Evolutionary conservation across 2,329 filamentous ascomycete species (phyloP).

Genomic region (Chlorencoelia australis): DNA sequence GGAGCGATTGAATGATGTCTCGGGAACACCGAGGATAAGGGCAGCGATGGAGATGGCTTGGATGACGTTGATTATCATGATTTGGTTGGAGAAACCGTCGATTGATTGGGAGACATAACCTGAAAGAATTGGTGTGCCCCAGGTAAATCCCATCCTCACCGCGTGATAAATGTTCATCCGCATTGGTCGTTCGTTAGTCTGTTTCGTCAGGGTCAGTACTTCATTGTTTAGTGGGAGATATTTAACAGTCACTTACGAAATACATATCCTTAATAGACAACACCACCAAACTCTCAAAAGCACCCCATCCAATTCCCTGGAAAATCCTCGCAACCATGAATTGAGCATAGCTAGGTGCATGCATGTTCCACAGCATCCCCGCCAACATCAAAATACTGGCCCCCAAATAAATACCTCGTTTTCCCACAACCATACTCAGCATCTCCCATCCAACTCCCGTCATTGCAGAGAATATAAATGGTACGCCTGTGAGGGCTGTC

Average conservation of each 20-base stretch:
- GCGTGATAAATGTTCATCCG: conserved; percentile 37
- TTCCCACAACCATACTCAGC: conserved; percentile 39
- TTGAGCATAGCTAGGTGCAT: conserved; percentile 33
- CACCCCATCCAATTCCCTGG: conserved; percentile 49
- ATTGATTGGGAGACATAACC: conserved; percentile 36
- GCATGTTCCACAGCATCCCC: conserved; percentile 41
- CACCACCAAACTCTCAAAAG: conserved; percentile 43
- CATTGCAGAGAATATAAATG: conserved; percentile 39
- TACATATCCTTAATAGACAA: conserved; percentile 46
- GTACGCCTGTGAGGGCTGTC: conserved; percentile 41
- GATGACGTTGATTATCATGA: conserved; percentile 41
- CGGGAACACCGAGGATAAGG: conserved; percentile 38
- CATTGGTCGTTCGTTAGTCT: conserved; percentile 43
- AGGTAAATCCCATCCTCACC: conserved; percentile 37
- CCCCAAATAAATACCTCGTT: conserved; percentile 42
- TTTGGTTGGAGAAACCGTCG: conserved; percentile 37
- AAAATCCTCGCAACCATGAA: conserved; percentile 43
- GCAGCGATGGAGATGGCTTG: conserved; percentile 37
- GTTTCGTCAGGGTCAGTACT: conserved; percentile 20
- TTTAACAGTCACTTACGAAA: conserved; percentile 34
- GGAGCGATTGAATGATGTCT: conserved; percentile 41
- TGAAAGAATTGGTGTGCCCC: conserved; percentile 44
- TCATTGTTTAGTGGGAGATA: background rate
- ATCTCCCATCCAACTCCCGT: conserved; percentile 35
- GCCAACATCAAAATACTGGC: conserved; percentile 37